Conservation (phyloP, 495 filamentous ascomycete species). For the Neurospora sp. region DNA sequence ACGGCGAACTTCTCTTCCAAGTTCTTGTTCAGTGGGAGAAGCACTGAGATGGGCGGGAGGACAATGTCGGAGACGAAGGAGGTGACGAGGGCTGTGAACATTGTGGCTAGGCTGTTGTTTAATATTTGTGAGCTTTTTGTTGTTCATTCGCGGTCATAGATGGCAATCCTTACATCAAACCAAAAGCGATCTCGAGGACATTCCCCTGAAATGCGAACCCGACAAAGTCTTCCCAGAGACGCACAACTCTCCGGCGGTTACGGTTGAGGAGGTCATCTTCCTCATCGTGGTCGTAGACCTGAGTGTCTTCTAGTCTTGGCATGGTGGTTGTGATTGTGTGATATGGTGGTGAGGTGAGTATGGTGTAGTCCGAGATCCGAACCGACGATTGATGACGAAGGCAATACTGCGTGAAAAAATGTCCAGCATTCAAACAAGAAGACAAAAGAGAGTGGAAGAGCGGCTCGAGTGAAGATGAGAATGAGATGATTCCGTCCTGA, state of each 20-base stretch:
- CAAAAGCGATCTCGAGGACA: constrained; percentile 65
- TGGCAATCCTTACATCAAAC: constrained; percentile 49
- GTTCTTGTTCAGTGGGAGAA: constrained; percentile 61
- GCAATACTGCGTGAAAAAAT: not conserved
- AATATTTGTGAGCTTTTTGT: not conserved
- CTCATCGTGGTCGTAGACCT: constrained; percentile 17
- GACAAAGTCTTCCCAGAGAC: constrained; percentile 51
- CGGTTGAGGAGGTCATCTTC: constrained; percentile 27
- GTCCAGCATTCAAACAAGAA: not conserved
- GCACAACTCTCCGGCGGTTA: constrained; percentile 25
- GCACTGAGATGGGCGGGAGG: constrained; percentile 56
- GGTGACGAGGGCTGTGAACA: constrained; percentile 63
- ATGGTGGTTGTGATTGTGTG: not conserved
- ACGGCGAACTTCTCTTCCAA: constrained; percentile 69
- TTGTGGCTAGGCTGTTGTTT: constrained; percentile 45
- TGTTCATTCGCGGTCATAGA: not conserved
- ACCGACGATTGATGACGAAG: not conserved
- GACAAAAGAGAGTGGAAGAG: not conserved
- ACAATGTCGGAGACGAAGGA: constrained; percentile 65
- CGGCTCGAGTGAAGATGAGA: not conserved
- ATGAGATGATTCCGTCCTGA: not conserved
- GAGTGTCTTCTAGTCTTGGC: not conserved
- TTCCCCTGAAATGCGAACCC: constrained; percentile 68
- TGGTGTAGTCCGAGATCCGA: not conserved
- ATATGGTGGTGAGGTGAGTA: not conserved